Percentiles rank a stretch among this genome's conserved stretches.
Conservation (phyloP, 2,329 filamentous ascomycete species). For the Aspergillus melleus region DNA sequence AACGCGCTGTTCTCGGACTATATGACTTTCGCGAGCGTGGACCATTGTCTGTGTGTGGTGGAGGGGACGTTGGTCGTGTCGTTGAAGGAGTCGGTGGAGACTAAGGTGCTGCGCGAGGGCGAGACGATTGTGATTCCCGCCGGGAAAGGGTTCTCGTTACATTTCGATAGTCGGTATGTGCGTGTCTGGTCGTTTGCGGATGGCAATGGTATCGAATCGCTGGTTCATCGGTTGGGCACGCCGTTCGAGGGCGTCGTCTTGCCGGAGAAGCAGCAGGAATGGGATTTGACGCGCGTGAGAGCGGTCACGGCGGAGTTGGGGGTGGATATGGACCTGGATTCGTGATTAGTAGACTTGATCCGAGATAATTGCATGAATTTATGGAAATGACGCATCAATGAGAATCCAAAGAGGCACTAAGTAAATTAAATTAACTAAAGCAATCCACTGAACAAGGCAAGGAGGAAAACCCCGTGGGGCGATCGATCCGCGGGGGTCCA, state of each 20-base stretch:
- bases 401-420: too few relatives aligned
- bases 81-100: constrained; percentile 37
- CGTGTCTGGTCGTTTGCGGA: constrained; percentile 51
- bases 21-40: constrained; percentile 49
- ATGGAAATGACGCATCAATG: too few relatives aligned
- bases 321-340: constrained; percentile 14
- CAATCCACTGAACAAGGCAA: too few relatives aligned
- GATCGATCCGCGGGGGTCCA: too few relatives aligned
- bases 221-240: constrained; percentile 43
- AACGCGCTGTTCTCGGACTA: constrained; percentile 34
- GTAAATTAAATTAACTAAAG: too few relatives aligned
- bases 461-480: not conserved
- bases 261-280: constrained; percentile 36
- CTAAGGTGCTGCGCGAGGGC: constrained; percentile 42
- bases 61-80: constrained; percentile 49
- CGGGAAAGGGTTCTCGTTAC: constrained; percentile 47
- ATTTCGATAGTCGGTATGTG: constrained; percentile 50
- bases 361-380: too few relatives aligned
- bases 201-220: constrained; percentile 51
- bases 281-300: constrained; percentile 23
- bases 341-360: not conserved
- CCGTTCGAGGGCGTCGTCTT: constrained; percentile 37
- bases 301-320: constrained; percentile 19
- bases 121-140: constrained; percentile 53
- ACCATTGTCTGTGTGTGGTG: constrained; percentile 54